Conservation (phyloP, 139 green algal species). For the Chlorella sorokiniana region DNA sequence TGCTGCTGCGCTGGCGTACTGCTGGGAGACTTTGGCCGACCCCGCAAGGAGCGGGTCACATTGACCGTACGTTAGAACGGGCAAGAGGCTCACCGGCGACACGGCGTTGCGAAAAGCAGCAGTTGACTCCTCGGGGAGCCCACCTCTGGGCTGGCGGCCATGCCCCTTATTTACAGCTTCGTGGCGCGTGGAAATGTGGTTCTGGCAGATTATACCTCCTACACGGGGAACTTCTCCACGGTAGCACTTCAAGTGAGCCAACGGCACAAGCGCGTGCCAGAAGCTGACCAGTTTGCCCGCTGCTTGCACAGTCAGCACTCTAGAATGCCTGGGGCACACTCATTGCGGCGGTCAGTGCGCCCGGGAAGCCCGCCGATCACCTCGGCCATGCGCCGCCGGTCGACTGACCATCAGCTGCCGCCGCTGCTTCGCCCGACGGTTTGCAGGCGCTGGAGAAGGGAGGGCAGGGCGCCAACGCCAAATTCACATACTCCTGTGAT, state of each 20-base stretch:
- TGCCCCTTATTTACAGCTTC: conserved; percentile 87
- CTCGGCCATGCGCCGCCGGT: background rate
- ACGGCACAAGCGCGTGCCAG: background rate
- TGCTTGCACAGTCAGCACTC: too few relatives aligned
- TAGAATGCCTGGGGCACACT: too few relatives aligned
- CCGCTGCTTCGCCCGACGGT: background rate
- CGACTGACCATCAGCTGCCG: background rate
- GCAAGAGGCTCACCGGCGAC: too few relatives aligned
- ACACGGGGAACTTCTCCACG: conserved; percentile 91
- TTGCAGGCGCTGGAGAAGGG: conserved; percentile 60
- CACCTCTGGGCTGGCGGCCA: conserved; percentile 28
- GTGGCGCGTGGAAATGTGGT: conserved; percentile 73
- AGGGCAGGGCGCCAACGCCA: conserved; percentile 56
- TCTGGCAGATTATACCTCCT: conserved; percentile 91
- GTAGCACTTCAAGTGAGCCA: conserved; percentile 77
- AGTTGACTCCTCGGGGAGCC: too few relatives aligned
- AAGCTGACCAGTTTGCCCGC: background rate
- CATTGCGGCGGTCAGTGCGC: background rate
- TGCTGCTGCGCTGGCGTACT: too few relatives aligned
- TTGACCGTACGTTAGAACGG: too few relatives aligned
- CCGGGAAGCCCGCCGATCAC: background rate
- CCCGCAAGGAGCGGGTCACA: too few relatives aligned
- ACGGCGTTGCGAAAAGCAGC: too few relatives aligned
- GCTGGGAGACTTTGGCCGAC: too few relatives aligned
- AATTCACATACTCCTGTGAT: conserved; percentile 69